Evolutionary conservation across 805 yeast genomes (phyloP).

Genomic region (Wickerhamomyces chambardii): DNA sequence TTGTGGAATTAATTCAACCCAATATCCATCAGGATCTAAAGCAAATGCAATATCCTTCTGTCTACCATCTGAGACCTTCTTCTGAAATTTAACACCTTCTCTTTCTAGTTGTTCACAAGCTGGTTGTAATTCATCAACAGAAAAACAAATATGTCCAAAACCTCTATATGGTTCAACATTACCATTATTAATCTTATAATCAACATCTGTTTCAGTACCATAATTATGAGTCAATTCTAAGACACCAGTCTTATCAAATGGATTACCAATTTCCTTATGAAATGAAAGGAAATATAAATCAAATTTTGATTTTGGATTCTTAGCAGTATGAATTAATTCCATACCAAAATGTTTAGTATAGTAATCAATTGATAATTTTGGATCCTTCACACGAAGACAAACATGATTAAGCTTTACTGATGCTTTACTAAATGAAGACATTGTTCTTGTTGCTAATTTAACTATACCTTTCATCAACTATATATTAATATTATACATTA

Average conservation of each 20-base stretch:
- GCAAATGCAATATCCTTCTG: conserved; percentile 91
- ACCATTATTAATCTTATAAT: conserved; percentile 64
- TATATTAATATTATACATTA: too few relatives aligned
- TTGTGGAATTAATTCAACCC: conserved; percentile 84
- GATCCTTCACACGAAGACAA: conserved; percentile 76
- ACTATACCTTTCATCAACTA: too few relatives aligned
- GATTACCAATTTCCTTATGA: conserved; percentile 5
- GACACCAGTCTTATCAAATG: conserved; percentile 40
- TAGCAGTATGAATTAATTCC: conserved; percentile 43
- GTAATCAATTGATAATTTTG: conserved; percentile 61
- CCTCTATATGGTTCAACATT: conserved; percentile 82
- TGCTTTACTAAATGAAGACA: conserved; percentile 3
- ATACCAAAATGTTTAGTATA: conserved; percentile 72
- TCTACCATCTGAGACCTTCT: conserved; percentile 82
- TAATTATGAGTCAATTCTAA: conserved; percentile 79
- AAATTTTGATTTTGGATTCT: conserved; percentile 47
- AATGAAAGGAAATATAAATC: conserved; percentile 61
- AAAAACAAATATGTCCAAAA: conserved; percentile 87
- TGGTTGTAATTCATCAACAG: conserved; percentile 70
- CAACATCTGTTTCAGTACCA: conserved; percentile 54
- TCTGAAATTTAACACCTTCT: conserved; percentile 68
- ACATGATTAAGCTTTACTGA: conserved; percentile 49
- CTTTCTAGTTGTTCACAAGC: conserved; percentile 50
- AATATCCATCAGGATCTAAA: conserved; percentile 92
- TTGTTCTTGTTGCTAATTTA: conserved; percentile 1